A percentile compares a stretch with the other conserved stretches of the same genome.
Evolutionary conservation across 225 moss, liverwort and hornwort species (phyloP).

Genomic region (Anthoceros angustus): DNA sequence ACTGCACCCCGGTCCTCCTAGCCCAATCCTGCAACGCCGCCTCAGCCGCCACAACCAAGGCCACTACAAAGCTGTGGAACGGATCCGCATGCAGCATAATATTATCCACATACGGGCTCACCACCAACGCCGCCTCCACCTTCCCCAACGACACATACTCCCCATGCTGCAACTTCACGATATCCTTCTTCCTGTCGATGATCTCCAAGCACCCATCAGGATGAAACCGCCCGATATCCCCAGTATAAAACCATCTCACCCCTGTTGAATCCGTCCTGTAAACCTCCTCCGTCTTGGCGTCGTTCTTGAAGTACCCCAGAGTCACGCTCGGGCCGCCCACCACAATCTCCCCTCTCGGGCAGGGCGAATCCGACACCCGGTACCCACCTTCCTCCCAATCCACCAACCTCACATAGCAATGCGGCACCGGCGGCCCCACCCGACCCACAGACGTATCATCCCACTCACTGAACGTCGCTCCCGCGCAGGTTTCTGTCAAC

Average conservation of each 20-base stretch:
- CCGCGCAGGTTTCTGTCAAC: constrained; percentile 96
- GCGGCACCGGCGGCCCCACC: constrained; percentile 80
- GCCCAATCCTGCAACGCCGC: constrained; percentile 68
- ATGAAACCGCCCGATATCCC: constrained; percentile 81
- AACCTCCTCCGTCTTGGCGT: constrained; percentile 70
- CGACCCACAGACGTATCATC: constrained; percentile 72
- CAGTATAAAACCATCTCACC: constrained; percentile 85
- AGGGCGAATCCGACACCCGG: constrained; percentile 49
- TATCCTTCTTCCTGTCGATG: constrained; percentile 95
- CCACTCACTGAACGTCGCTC: constrained; percentile 80
- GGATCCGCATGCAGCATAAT: constrained; percentile 84
- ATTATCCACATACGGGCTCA: constrained; percentile 58
- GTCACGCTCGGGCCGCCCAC: constrained; percentile 81
- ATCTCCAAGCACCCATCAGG: constrained; percentile 83
- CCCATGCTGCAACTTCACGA: constrained; percentile 88
- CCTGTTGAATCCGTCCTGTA: constrained; percentile 70
- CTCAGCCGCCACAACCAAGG: constrained; percentile 57
- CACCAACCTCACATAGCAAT: constrained; percentile 68
- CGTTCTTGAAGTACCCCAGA: constrained; percentile 76
- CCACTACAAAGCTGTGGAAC: constrained; percentile 59
- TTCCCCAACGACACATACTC: constrained; percentile 96
- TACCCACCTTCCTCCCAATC: constrained; percentile 95
- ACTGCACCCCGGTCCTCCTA: constrained; percentile 24
- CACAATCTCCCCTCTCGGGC: constrained; percentile 88
- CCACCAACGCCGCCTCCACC: constrained; percentile 75